Percentiles rank a stretch among this genome's conserved stretches.
phyloP scores from a whole-genome alignment of 345 rosid genomes.

The Eucalyptus sp. region DNA sequence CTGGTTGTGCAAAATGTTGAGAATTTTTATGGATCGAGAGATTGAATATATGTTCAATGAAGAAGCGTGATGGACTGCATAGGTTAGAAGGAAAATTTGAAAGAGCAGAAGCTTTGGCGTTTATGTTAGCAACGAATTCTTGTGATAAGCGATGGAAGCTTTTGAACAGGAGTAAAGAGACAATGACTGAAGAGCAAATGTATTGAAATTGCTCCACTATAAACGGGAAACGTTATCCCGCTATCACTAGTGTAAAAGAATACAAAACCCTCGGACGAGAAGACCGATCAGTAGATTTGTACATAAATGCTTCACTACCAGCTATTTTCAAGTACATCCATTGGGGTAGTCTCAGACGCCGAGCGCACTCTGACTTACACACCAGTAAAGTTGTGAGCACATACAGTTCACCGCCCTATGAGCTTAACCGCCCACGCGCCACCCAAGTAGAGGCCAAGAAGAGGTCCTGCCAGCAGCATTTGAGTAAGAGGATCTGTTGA shows the following conservation, averaged over 20 bases:
- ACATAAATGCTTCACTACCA: background rate
- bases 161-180: background rate
- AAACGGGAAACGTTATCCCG: background rate
- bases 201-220: background rate
- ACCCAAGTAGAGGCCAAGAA: conserved; percentile 86
- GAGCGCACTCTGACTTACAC: background rate
- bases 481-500: conserved; percentile 98
- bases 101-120: background rate
- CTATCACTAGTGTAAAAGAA: background rate
- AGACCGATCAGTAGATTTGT: background rate
- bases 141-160: background rate
- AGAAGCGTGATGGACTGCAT: background rate
- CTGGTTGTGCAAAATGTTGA: background rate
- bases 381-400: background rate
- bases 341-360: background rate
- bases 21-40: background rate
- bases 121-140: background rate
- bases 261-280: background rate
- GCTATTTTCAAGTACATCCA: background rate
- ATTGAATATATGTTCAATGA: background rate
- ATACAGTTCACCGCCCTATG: conserved; percentile 42
- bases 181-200: background rate
- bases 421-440: conserved; percentile 94
- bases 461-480: conserved; percentile 81
- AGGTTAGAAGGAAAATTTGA: background rate